These are phyloP conservation scores for Zygosaccharomyces siamensis DNA, from an alignment of 805 yeast genomes.

Conservation along the genomic window DNA sequence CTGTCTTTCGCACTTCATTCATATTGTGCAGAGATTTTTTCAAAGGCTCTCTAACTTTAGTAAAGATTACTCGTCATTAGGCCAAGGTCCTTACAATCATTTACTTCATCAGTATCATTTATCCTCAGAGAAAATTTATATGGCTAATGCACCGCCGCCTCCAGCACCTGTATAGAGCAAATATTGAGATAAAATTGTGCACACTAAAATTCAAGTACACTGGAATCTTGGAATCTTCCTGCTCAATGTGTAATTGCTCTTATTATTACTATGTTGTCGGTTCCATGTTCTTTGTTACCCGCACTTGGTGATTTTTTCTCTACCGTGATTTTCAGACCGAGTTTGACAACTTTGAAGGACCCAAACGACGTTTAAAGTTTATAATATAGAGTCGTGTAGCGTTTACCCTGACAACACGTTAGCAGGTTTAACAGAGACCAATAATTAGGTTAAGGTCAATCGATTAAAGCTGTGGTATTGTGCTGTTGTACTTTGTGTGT, in stretches of 20 bases:
- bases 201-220: background rate
- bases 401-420: constrained; percentile 20
- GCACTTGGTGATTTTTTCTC: constrained; percentile 9
- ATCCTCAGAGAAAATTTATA: constrained; percentile 30
- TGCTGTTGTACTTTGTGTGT: constrained; percentile 4
- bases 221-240: background rate
- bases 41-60: constrained; percentile 23
- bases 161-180: constrained; percentile 17
- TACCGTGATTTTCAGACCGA: background rate
- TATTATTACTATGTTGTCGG: background rate
- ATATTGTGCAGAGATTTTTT: constrained; percentile 28
- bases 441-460: background rate
- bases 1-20: constrained; percentile 37
- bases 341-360: constrained; percentile 4
- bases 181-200: background rate
- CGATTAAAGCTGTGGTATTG: background rate
- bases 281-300: constrained; percentile 7
- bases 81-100: constrained; percentile 22
- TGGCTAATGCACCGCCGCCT: constrained; percentile 36
- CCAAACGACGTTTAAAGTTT: constrained; percentile 2
- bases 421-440: background rate
- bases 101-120: constrained; percentile 24
- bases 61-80: constrained; percentile 25
- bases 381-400: constrained; percentile 5
- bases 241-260: background rate